A percentile compares a stretch with the other conserved stretches of the same genome.
Evolutionary conservation across 441 rosid genomes (phyloP).

Genomic region (Flueggea neowawraea): DNA sequence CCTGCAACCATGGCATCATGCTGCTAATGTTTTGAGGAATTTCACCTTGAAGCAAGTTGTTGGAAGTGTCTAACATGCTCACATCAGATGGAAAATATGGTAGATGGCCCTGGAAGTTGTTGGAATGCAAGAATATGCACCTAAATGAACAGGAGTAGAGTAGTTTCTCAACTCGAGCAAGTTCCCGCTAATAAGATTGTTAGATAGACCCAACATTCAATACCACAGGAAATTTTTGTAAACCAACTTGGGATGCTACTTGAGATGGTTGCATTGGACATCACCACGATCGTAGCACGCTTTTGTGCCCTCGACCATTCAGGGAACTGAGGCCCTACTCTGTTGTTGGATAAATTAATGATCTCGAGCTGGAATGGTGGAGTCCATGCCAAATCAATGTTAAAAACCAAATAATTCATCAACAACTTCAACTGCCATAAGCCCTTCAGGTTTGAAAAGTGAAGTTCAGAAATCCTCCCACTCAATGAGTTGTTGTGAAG

Average conservation of each 20-base stretch:
- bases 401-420: constrained; percentile 24
- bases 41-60: constrained; percentile 8
- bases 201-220: background rate
- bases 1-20: constrained; percentile 1
- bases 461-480: constrained; percentile 22
- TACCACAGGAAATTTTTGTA: background rate
- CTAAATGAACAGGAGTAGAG: background rate
- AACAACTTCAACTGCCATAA: constrained; percentile 13
- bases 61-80: background rate
- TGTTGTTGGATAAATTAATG: constrained; percentile 4
- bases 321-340: constrained; percentile 22
- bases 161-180: background rate
- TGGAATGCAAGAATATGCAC: constrained; percentile 2
- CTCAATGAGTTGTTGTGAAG: no score
- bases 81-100: constrained; percentile 4
- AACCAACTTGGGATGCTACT: constrained; percentile 25
- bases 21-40: constrained; percentile 9
- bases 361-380: constrained; percentile 24
- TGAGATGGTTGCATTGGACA: constrained; percentile 5
- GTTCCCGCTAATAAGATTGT: background rate
- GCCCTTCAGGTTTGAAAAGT: constrained; percentile 30
- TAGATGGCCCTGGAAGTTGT: constrained; percentile 13
- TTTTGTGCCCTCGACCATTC: constrained; percentile 20
- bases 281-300: background rate
- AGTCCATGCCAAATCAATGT: constrained; percentile 18